Conservation (phyloP, 108 stramenopile genomes). For the Fragilariopsis cylindrus region DNA sequence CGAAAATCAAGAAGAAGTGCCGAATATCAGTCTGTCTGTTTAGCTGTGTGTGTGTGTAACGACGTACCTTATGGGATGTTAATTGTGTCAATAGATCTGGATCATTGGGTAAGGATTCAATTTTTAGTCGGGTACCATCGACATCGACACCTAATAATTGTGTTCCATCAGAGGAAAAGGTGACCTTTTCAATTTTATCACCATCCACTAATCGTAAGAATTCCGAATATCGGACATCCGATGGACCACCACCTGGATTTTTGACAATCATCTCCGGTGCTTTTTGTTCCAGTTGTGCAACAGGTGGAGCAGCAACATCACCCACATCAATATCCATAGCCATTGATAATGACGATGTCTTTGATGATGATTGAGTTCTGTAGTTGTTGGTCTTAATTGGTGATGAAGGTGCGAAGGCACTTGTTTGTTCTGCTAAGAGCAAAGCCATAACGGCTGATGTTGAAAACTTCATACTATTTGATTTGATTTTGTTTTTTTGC, state of each 20-base stretch:
- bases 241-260: constrained; percentile 46
- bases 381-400: constrained; percentile 5
- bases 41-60: neutral
- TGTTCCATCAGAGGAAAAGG: constrained; percentile 87
- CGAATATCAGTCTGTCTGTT: neutral
- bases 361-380: neutral
- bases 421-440: constrained; percentile 35
- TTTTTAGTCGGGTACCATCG: constrained; percentile 82
- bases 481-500: neutral
- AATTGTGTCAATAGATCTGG: constrained; percentile 90
- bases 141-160: constrained; percentile 86
- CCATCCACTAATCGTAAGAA: constrained; percentile 65
- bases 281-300: neutral
- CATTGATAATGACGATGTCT: constrained; percentile 21
- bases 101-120: constrained; percentile 93
- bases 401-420: constrained; percentile 39
- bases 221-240: constrained; percentile 74
- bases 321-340: constrained; percentile 36
- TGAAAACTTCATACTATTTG: constrained; percentile 47
- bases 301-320: constrained; percentile 19
- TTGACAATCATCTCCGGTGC: constrained; percentile 28
- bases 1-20: no score
- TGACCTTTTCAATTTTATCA: constrained; percentile 77
- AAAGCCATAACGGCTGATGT: constrained; percentile 25
- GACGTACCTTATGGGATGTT: constrained; percentile 81